Conservation (phyloP, 257 asterid species). For the Penstemon barbatus region DNA sequence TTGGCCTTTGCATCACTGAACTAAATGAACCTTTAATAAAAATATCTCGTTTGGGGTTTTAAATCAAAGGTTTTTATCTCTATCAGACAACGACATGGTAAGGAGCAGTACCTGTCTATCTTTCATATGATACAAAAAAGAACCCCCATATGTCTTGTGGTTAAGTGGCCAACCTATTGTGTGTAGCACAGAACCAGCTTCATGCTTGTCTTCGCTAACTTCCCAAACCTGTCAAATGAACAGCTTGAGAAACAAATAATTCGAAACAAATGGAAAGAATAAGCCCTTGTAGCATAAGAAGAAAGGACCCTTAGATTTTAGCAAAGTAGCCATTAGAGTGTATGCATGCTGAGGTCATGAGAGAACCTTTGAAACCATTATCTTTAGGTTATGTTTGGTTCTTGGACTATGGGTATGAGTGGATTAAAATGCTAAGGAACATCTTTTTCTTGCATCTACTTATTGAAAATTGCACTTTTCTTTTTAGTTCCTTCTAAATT, state of each 20-base stretch:
- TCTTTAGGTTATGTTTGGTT: too few species aligned
- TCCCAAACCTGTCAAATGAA: constrained; percentile 83
- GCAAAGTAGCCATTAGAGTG: neutral
- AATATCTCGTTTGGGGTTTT: neutral
- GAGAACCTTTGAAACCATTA: neutral
- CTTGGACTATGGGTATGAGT: too few species aligned
- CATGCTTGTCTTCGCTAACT: constrained; percentile 65
- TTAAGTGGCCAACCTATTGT: constrained; percentile 98
- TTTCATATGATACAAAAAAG: constrained; percentile 91
- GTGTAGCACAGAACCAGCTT: constrained; percentile 85
- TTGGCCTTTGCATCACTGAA: neutral
- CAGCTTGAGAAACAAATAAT: constrained; percentile 28
- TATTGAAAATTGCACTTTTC: too few species aligned
- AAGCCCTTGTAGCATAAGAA: neutral
- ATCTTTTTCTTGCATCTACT: too few species aligned
- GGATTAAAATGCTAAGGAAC: too few species aligned
- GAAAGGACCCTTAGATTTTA: neutral
- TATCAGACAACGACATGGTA: constrained; percentile 8
- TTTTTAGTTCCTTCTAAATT: too few species aligned
- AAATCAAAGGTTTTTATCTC: constrained; percentile 11
- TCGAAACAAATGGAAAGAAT: constrained; percentile 1
- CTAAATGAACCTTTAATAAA: neutral
- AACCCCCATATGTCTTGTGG: constrained; percentile 87
- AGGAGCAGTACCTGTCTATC: constrained; percentile 71
- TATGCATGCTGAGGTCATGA: constrained; percentile 6